Evolutionary conservation across 768 basidiomycete genomes (phyloP), one percentile per base, ranked within the genome.

Genomic region (Boletus tylopilopsis): DNA sequence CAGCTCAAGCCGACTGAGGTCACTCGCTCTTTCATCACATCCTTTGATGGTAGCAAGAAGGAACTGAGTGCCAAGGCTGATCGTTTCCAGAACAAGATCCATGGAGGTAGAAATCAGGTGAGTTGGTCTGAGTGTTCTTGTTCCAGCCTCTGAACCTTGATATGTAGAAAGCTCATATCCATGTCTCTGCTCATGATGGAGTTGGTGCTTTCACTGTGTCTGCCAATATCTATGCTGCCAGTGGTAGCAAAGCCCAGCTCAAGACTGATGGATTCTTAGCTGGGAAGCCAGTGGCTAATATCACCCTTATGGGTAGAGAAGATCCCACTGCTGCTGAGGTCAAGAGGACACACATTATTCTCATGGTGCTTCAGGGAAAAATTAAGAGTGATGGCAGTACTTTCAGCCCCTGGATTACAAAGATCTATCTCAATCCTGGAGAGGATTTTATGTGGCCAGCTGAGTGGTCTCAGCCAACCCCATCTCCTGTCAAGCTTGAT

Each of bases 251-350:
- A 40, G 64, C 68, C 25, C 27, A 19, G 12, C 32, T 76, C 3
- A 23, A 36, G 13, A 52, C 62, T 23, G 47, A 49, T 5, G 62
- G 54, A 52, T 34, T 57, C 46, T 48, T 73, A 43, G 47, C 63
- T 65, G 58, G 71, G 50, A 64, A 68, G 62, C 33, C 1, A 1
- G 65, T 68, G 25, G 46, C 58, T 0, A 62, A 62, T 7, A 69
- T 87, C 21, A 75, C 67, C 21, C 73, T 83, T 9, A 70, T 73
- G 53, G 85, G 84, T 0, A 74, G 72, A 29, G 82, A 77, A 34
- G 75, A 69, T 33, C 78, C 77, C 1, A 89, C 87, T 4, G 61
- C 57, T 19, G 84, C 87, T 23, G 85, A 87, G 52, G 64, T 65
- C 5, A 70, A 74, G 39, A 74, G 68, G 22, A 51, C 58, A 5